A percentile compares a stretch with the other conserved stretches of the same genome.
These are phyloP conservation scores for Alternaria metachromatica DNA, from an alignment of 2,329 filamentous ascomycete species.

Conservation along the genomic window DNA sequence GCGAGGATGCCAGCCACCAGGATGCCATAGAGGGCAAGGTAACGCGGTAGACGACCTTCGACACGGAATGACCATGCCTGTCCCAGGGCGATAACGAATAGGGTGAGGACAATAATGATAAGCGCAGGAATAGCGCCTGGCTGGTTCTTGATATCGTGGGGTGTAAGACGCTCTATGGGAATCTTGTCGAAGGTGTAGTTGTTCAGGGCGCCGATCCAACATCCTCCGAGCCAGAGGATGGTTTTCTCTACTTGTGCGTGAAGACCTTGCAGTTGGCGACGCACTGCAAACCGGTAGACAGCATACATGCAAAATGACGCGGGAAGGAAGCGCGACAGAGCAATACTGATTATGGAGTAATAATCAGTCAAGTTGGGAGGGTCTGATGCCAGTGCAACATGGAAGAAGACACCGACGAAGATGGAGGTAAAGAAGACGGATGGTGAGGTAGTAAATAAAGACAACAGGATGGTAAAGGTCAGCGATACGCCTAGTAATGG, in stretches of 20 bases:
- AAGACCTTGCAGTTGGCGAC: constrained; percentile 72
- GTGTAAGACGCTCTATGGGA: constrained; percentile 88
- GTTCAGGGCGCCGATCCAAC: constrained; percentile 89
- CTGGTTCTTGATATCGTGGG: constrained; percentile 85
- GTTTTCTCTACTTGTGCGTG: constrained; percentile 89
- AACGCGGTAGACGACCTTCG: constrained; percentile 79
- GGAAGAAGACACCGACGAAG: constrained; percentile 85
- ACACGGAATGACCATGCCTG: constrained; percentile 88
- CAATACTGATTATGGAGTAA: constrained; percentile 74
- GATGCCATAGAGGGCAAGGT: constrained; percentile 78
- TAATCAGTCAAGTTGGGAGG: constrained; percentile 74
- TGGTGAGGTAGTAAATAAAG: constrained; percentile 80
- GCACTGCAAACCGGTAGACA: constrained; percentile 82
- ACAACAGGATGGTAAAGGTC: constrained; percentile 77
- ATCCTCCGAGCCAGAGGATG: constrained; percentile 84
- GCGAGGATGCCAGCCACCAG: constrained; percentile 80
- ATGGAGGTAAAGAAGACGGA: constrained; percentile 83
- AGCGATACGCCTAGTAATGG: constrained; percentile 80
- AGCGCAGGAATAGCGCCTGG: constrained; percentile 87
- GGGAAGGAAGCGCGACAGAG: constrained; percentile 83
- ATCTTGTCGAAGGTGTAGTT: constrained; percentile 97
- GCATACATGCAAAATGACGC: constrained; percentile 88
- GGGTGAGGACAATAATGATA: constrained; percentile 74
- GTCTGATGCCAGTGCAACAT: constrained; percentile 88
- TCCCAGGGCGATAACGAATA: constrained; percentile 71